phyloP scores from a whole-genome alignment of 768 basidiomycete genomes.

The Gyrodon lividus region DNA sequence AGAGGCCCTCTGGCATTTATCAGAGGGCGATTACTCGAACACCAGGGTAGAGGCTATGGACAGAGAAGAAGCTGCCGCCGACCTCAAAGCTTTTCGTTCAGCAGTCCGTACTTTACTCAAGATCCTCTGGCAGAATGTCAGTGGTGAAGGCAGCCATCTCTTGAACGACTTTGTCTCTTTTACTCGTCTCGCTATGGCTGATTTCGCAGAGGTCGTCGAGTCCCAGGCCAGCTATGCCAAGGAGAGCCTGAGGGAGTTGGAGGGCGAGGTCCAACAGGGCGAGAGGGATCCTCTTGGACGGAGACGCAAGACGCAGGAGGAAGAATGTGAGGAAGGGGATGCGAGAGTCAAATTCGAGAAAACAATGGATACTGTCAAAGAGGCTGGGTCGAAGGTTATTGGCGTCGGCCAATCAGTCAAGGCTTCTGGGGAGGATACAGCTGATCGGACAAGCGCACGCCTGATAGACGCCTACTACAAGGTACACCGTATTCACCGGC shows the following conservation, averaged over 20 bases:
- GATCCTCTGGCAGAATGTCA: slow-evolving; percentile 51
- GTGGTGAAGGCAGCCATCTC: slow-evolving; percentile 52
- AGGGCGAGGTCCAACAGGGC: slow-evolving; percentile 59
- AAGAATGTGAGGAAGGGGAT: slow-evolving; percentile 43
- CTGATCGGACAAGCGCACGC: slow-evolving; percentile 40
- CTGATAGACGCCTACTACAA: slow-evolving; percentile 53
- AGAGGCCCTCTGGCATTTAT: slow-evolving; percentile 63
- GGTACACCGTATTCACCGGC: slow-evolving; percentile 31
- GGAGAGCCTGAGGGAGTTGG: slow-evolving; percentile 50
- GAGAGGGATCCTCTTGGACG: slow-evolving; percentile 58
- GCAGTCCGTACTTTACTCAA: slow-evolving; percentile 51
- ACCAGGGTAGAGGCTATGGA: slow-evolving; percentile 38
- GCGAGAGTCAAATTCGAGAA: slow-evolving; percentile 58
- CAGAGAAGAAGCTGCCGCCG: slow-evolving; percentile 46
- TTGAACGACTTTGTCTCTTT: slow-evolving; percentile 67
- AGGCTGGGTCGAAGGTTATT: slow-evolving; percentile 54
- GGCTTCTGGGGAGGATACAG: slow-evolving; percentile 42
- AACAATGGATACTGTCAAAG: slow-evolving; percentile 65
- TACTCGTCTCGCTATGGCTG: slow-evolving; percentile 60
- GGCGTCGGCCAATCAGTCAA: slow-evolving; percentile 48
- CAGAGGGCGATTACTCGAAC: slow-evolving; percentile 48
- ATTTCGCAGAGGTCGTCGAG: slow-evolving; percentile 62
- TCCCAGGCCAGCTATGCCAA: slow-evolving; percentile 50
- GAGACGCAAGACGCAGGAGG: slow-evolving; percentile 46
- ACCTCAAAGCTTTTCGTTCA: slow-evolving; percentile 48